Base-by-base conservation (phyloP, 495 filamentous ascomycete species). In the Pseudotulostoma volvatum region DNA sequence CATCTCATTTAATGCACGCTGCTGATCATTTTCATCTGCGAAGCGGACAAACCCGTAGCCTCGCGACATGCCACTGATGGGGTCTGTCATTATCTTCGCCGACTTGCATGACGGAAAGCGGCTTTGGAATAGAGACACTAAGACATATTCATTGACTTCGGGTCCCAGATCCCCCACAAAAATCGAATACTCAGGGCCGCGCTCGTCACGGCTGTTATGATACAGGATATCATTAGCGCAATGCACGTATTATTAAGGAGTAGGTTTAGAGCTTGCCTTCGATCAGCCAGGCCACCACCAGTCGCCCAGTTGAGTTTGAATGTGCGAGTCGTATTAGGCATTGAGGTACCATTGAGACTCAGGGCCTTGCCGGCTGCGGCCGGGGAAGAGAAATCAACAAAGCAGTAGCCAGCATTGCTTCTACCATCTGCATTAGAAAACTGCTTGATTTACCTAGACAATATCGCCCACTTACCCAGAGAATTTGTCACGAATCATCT, bases 221-320 rank as follows among this genome's bases (percentile, higher is more conserved):
- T n/a, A n/a, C n/a, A n/a, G n/a, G n/a, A n/a, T n/a, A n/a, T n/a
- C n/a, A n/a, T n/a, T n/a, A 45, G 11, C 45, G 21, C 31, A 34
- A 37, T 9, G 18, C 13, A 38, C 54, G 57, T 53, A 31, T 53
- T 34, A 15, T 25, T n/a, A 17, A 4, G 9, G 28, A n/a, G 15
- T 11, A 13, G 38, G 9, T 38, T 18, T 32, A 33, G 2, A 33
- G 55, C 74, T 56, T 64, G 84, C 82, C 80, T 83, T 49, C 90
- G 77, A 52, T 99, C 92, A 38, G 93, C 82, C 18, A 99, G 71
- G 31, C 90, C 90, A 49, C 90, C 90, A 44, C 90, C 90, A 43
- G 86, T 93, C 47, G 90, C 90, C 90, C 90, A 99, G 70, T 99
- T 99, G 31, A 99, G 71, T 69, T 96, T 96, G 75, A 99, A 99